Base-by-base conservation (phyloP, 148 eudicot genomes). In the Chenopodium berlandieri region DNA sequence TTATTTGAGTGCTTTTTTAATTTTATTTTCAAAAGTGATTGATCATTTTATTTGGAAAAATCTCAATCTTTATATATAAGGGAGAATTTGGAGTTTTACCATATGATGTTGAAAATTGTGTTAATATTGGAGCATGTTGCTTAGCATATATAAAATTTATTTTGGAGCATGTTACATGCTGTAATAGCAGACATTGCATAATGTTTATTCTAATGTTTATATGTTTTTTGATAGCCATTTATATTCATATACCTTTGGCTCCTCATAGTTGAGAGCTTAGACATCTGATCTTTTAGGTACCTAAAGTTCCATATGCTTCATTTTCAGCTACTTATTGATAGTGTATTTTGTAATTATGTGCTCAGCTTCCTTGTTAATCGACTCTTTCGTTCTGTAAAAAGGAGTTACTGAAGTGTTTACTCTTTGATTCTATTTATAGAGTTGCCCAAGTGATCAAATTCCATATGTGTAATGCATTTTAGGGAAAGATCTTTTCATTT, bases 1-100 rank as follows among this genome's bases (percentile, higher is more conserved):
- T 25, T 48, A 31, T 27, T 17, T 64, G 58, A 44, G 58, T 11
- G 31, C 12, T 56, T 40, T 1, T 2, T 54, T 9, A 31, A 30
- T 14, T 22, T 72, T 73, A 48, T 72, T 13, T 9, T 46, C 25
- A 13, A 40, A 19, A 37, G 48, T 56, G 46, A 78, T 48, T 69
- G n/a, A n/a, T 79, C 34, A 56, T 11, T 71, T 32, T n/a, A 23
- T 63, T 70, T 37, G 74, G 34, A 19, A 40, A 11, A 50, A 11
- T 12, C 63, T 27, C 47, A 67, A 79, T 79, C 48, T 31, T 68
- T 58, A 1, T 44, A 14, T 79, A 37, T 56, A 16, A 32, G 12
- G 75, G 64, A 9, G 30, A 78, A 58, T 80, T 30, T 71, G 54
- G 82, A 40, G 32, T 71, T 78, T 80, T 70, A 72, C 54, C 4